phyloP scores from a whole-genome alignment of 2,329 filamentous ascomycete genomes.

The Fusarium fujikuroi region DNA sequence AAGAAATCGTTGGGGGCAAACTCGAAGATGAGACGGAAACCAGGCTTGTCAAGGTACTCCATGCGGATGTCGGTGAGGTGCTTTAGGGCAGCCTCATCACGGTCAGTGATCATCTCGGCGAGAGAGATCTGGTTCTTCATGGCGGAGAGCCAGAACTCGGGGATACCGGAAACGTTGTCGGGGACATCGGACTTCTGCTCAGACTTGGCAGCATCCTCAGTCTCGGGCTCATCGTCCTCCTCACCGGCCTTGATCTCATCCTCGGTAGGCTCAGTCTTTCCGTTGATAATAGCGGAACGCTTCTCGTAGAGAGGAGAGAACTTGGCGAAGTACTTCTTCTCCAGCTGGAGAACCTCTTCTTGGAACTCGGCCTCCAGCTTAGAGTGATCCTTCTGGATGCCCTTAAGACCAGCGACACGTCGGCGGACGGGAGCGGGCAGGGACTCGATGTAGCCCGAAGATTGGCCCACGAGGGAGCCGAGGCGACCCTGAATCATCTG shows the following conservation, averaged over 20 bases:
- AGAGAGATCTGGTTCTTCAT: conserved; percentile 99
- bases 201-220: conserved; percentile 69
- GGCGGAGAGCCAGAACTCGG: conserved; percentile 98
- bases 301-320: conserved; percentile 98
- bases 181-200: conserved; percentile 68
- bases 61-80: conserved; percentile 92
- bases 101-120: conserved; percentile 98
- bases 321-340: conserved; percentile 99
- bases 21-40: conserved; percentile 98
- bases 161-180: conserved; percentile 78
- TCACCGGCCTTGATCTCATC: conserved; percentile 89
- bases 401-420: conserved; percentile 94
- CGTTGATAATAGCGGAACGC: conserved; percentile 93
- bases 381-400: conserved; percentile 97
- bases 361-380: conserved; percentile 99
- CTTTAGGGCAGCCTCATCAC: conserved; percentile 94
- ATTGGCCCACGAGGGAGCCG: conserved; percentile 89
- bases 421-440: conserved; percentile 89
- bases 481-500: conserved; percentile 99
- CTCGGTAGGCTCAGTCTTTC: conserved; percentile 83
- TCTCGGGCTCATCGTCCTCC: conserved; percentile 78
- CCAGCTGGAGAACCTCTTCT: conserved; percentile 95
- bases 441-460: conserved; percentile 97
- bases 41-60: conserved; percentile 98
- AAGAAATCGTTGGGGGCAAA: conserved; percentile 97